Conservation (phyloP, 2,329 filamentous ascomycete species). For the Venturia pyrina region DNA sequence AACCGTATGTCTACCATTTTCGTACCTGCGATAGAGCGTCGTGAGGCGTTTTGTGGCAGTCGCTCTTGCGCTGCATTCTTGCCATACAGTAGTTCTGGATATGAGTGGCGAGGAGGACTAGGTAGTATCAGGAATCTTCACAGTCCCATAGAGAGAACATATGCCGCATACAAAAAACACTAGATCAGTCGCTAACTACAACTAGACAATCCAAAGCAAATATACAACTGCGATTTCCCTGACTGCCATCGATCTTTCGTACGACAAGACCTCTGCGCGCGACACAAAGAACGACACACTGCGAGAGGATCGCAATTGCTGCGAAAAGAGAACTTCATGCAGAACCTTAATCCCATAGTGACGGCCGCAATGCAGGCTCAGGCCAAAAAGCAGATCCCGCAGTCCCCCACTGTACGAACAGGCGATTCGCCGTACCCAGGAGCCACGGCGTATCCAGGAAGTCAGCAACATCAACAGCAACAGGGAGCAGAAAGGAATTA, state of each 20-base stretch:
- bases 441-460: constrained; percentile 6
- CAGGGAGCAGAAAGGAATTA: constrained; percentile 7
- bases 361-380: constrained; percentile 28
- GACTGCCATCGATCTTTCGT: constrained; percentile 88
- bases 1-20: constrained; percentile 56
- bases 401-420: constrained; percentile 7
- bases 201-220: constrained; percentile 81
- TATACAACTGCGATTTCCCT: constrained; percentile 86
- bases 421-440: constrained; percentile 6
- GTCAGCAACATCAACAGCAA: background rate
- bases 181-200: background rate
- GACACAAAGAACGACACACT: constrained; percentile 40
- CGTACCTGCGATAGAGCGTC: constrained; percentile 8
- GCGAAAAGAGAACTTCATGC: constrained; percentile 60
- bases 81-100: background rate
- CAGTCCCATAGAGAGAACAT: background rate
- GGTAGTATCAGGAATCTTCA: no score
- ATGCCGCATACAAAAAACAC: background rate
- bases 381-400: constrained; percentile 6
- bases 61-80: background rate
- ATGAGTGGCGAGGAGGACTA: background rate
- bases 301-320: constrained; percentile 64
- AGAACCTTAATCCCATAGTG: constrained; percentile 35
- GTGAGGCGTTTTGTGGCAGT: background rate
- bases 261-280: constrained; percentile 81